Evolutionary conservation across 345 rosid genomes (phyloP).

Genomic region (Gossypioides kirkii): DNA sequence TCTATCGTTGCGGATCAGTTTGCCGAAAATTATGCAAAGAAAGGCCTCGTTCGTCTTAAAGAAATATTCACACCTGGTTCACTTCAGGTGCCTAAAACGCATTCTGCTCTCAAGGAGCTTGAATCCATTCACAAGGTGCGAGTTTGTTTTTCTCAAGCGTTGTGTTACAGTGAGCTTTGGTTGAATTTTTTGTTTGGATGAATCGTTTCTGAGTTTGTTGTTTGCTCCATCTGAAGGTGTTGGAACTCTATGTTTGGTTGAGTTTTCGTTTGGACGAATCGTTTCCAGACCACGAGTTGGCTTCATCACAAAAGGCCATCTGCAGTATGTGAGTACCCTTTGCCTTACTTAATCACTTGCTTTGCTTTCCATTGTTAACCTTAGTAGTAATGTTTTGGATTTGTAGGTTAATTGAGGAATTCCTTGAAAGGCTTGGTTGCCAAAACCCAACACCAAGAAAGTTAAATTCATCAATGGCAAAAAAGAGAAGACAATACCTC

Average conservation of each 20-base stretch:
- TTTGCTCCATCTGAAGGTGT: slow-evolving; percentile 45
- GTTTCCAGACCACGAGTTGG: slow-evolving; percentile 73
- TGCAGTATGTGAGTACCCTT: slow-evolving; percentile 62
- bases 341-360: not conserved
- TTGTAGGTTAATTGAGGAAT: slow-evolving; percentile 82
- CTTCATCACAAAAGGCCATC: slow-evolving; percentile 70
- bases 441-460: slow-evolving; percentile 30
- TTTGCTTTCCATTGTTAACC: not conserved
- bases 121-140: slow-evolving; percentile 92
- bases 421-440: slow-evolving; percentile 55
- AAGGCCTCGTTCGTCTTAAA: slow-evolving; percentile 60
- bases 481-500: not conserved
- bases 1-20: slow-evolving; percentile 41
- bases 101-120: slow-evolving; percentile 59
- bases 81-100: slow-evolving; percentile 67
- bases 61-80: slow-evolving; percentile 75
- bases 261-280: slow-evolving; percentile 79
- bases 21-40: slow-evolving; percentile 62
- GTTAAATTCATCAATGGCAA: slow-evolving; percentile 21
- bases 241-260: slow-evolving; percentile 93
- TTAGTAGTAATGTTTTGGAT: not conserved
- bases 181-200: too few relatives aligned
- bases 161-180: too few relatives aligned
- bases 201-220: not conserved
- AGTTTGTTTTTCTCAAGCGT: not conserved